These are phyloP conservation scores for Epichloe brachyelytri DNA, from an alignment of 2,329 filamentous ascomycete genomes.

Conservation along the genomic window DNA sequence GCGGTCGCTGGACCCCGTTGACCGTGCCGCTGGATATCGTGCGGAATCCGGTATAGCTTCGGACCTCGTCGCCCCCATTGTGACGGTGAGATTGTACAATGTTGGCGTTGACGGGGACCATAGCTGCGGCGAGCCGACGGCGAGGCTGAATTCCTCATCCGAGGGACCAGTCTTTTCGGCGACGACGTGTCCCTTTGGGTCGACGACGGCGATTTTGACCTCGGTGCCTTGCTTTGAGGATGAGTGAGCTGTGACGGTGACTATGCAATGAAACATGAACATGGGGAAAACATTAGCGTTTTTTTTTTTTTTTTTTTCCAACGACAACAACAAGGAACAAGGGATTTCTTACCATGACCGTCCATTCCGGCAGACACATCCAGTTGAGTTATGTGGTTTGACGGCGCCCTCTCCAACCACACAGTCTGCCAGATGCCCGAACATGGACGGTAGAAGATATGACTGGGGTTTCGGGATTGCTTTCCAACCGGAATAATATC, in stretches of 20 bases:
- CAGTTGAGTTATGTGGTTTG: constrained; percentile 42
- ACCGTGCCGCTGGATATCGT: constrained; percentile 45
- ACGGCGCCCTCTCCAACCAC: constrained; percentile 53
- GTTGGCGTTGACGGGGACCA: constrained; percentile 53
- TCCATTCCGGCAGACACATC: constrained; percentile 46
- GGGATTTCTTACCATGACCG: constrained; percentile 29
- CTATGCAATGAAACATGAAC: constrained; percentile 17
- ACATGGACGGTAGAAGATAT: constrained; percentile 62
- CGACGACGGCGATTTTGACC: constrained; percentile 24
- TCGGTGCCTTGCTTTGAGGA: constrained; percentile 21
- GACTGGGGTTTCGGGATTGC: constrained; percentile 40
- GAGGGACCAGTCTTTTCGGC: constrained; percentile 30
- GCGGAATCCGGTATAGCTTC: constrained; percentile 57
- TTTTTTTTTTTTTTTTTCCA: too few relatives aligned
- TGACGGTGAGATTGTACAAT: constrained; percentile 51
- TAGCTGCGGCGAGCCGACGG: constrained; percentile 38
- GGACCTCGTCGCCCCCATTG: constrained; percentile 37
- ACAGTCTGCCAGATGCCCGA: constrained; percentile 65
- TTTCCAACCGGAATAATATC: constrained; percentile 54
- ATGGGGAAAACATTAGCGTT: not conserved
- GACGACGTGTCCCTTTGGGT: constrained; percentile 26
- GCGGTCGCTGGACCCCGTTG: constrained; percentile 44
- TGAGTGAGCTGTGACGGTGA: constrained; percentile 42
- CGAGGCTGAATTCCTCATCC: constrained; percentile 40
- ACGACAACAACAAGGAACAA: not conserved